Conservation (phyloP, 805 yeast genomes). For the Babjeviella inositovora region DNA sequence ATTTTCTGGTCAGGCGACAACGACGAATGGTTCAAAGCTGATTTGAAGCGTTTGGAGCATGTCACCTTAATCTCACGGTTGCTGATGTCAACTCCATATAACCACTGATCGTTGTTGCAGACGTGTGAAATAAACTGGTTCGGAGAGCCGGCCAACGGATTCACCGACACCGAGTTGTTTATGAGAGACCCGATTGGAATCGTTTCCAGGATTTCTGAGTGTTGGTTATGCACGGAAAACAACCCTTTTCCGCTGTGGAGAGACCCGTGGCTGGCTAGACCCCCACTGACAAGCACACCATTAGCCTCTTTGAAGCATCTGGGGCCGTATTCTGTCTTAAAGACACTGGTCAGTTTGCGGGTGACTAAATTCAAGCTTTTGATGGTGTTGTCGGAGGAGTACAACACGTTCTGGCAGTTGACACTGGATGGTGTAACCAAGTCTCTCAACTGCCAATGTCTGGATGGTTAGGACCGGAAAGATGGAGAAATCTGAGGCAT, state of each 20-base stretch:
- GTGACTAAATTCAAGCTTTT: conserved; percentile 22
- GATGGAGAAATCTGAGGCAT: conserved; percentile 1
- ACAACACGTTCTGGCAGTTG: conserved; percentile 27
- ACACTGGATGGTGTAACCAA: conserved; percentile 36
- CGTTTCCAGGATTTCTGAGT: conserved; percentile 26
- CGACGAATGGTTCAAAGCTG: conserved; percentile 63
- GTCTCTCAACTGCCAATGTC: conserved; percentile 76
- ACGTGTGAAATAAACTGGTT: conserved; percentile 39
- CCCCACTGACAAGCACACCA: conserved; percentile 32
- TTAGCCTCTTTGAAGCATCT: conserved; percentile 48
- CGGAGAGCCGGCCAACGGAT: conserved; percentile 17
- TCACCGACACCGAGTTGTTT: conserved; percentile 59
- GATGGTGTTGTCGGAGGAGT: conserved; percentile 40
- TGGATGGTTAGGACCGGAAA: conserved; percentile 4
- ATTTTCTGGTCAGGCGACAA: conserved; percentile 46
- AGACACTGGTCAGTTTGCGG: conserved; percentile 16
- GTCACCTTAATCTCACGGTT: conserved; percentile 26
- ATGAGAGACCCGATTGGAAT: conserved; percentile 65
- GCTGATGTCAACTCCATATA: conserved; percentile 48
- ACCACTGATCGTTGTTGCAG: conserved; percentile 70
- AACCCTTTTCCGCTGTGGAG: conserved; percentile 40
- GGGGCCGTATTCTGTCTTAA: conserved; percentile 48
- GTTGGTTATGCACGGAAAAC: conserved; percentile 37
- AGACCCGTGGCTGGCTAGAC: conserved; percentile 11
- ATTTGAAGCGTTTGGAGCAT: conserved; percentile 30